These are phyloP conservation scores for Leccinum subtestaceum DNA, from an alignment of 768 basidiomycete species.

Conservation along the genomic window DNA sequence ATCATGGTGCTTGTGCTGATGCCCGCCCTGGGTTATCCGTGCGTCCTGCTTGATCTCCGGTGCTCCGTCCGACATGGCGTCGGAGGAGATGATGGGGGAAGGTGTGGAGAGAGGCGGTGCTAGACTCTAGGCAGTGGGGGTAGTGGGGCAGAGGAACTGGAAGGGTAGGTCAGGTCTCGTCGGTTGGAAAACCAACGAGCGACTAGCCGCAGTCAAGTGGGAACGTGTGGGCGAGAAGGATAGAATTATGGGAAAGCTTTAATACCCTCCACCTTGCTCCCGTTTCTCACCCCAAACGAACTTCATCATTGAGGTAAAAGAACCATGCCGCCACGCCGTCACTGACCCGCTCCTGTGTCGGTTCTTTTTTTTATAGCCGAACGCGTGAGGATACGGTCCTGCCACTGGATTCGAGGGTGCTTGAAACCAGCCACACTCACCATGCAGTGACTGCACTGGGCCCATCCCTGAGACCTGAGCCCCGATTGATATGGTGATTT, in stretches of 20 bases:
- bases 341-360: background rate
- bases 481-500: background rate
- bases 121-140: background rate
- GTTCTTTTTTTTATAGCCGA: slow-evolving; percentile 2
- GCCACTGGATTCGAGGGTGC: background rate
- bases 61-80: slow-evolving; percentile 16
- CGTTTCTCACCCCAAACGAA: background rate
- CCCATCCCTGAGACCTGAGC: no score
- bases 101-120: background rate
- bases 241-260: slow-evolving; percentile 15
- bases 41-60: slow-evolving; percentile 22
- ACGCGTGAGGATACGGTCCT: background rate
- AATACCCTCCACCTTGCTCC: slow-evolving; percentile 12
- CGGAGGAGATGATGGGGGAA: background rate
- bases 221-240: background rate
- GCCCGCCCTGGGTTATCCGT: background rate
- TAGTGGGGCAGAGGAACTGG: no score
- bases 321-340: slow-evolving; percentile 20
- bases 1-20: background rate
- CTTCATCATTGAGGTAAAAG: background rate
- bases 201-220: background rate
- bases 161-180: background rate
- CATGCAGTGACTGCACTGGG: no score
- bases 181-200: background rate
- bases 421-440: no score